A percentile compares a stretch with the other conserved stretches of the same genome.
phyloP scores from a whole-genome alignment of 352 stramenopile genomes.

The Thalassiosira mediterranea region DNA sequence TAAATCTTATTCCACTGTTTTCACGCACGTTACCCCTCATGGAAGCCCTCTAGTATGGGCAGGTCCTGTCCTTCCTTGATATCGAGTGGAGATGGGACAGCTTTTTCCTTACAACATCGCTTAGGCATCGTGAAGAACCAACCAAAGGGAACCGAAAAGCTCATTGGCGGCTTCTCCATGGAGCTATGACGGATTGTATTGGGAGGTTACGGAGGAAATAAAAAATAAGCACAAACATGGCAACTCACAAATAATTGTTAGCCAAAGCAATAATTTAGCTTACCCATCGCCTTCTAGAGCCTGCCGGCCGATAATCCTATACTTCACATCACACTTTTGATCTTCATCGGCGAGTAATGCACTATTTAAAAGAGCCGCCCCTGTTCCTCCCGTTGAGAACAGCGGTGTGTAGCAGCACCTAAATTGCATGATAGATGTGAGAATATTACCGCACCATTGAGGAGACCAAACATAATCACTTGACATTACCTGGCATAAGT shows the following conservation, averaged over 20 bases:
- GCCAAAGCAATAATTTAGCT: no score
- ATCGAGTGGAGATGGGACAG: constrained; percentile 15
- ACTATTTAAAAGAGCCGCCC: constrained; percentile 44
- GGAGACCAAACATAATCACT: not conserved
- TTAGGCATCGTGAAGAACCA: constrained; percentile 56
- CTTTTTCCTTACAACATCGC: constrained; percentile 23
- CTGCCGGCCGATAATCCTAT: constrained; percentile 57
- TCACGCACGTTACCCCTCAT: not conserved
- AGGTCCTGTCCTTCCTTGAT: constrained; percentile 26
- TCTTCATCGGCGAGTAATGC: constrained; percentile 37
- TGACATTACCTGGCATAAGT: constrained; percentile 30
- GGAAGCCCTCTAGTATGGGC: constrained; percentile 34
- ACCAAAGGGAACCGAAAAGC: constrained; percentile 48
- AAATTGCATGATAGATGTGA: not conserved
- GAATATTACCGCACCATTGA: not conserved
- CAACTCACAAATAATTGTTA: no score
- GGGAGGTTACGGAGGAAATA: no score
- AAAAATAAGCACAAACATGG: no score
- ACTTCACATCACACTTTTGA: constrained; percentile 47
- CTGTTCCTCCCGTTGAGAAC: constrained; percentile 41
- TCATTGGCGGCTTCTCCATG: constrained; percentile 42
- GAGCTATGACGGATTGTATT: no score
- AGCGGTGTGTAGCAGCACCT: constrained; percentile 56
- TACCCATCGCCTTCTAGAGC: constrained; percentile 40
- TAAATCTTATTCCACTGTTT: no score